A percentile compares a stretch with the other conserved stretches of the same genome.
These are phyloP conservation scores for Fusarium siculi DNA, from an alignment of 2,329 filamentous ascomycete genomes.

Conservation along the genomic window DNA sequence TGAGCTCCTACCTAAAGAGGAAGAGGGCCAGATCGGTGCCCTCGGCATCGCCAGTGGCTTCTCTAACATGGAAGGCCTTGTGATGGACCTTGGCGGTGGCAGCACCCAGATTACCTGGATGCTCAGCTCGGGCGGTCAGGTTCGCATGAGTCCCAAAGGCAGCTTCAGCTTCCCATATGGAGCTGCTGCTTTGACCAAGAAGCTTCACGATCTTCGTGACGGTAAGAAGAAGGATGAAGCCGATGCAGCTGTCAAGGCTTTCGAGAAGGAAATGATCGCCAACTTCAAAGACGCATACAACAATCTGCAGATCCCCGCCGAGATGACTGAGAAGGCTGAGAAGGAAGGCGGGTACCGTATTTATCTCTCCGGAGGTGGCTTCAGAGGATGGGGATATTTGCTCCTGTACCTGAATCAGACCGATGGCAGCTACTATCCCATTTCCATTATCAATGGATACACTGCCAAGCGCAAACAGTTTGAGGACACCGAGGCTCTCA, in stretches of 20 bases:
- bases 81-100: constrained; percentile 78
- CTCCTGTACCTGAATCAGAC: constrained; percentile 68
- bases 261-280: constrained; percentile 61
- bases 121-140: constrained; percentile 58
- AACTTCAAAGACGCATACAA: constrained; percentile 63
- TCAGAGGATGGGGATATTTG: constrained; percentile 77
- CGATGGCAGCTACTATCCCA: constrained; percentile 70
- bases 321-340: constrained; percentile 57
- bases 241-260: constrained; percentile 55
- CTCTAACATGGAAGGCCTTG: constrained; percentile 68
- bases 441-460: constrained; percentile 79
- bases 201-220: constrained; percentile 58
- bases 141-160: constrained; percentile 62
- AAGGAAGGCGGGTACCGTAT: constrained; percentile 63
- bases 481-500: constrained; percentile 56
- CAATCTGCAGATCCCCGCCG: constrained; percentile 63
- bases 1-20: constrained; percentile 70
- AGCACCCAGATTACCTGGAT: constrained; percentile 78
- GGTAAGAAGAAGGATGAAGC: constrained; percentile 53
- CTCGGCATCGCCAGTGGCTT: constrained; percentile 74
- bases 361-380: constrained; percentile 77
- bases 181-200: constrained; percentile 71
- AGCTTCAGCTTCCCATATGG: constrained; percentile 77
- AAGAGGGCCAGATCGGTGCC: constrained; percentile 73
- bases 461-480: constrained; percentile 61